These are phyloP conservation scores for Annulohypoxylon maeteangense DNA, from an alignment of 495 filamentous ascomycete genomes.

Conservation along the genomic window DNA sequence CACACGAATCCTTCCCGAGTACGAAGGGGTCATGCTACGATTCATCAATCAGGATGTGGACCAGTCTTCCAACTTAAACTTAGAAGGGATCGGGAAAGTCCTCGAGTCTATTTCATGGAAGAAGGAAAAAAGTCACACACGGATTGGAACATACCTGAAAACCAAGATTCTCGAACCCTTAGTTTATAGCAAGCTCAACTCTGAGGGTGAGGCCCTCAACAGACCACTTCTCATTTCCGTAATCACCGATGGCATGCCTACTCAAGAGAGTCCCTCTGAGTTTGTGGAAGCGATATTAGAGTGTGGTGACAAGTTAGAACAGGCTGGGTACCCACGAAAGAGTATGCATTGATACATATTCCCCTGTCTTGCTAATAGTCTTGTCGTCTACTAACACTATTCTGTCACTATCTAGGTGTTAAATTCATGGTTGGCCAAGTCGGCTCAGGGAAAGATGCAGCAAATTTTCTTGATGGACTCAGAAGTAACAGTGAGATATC, in stretches of 20 bases:
- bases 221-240: neutral
- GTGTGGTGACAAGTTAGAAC: neutral
- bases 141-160: neutral
- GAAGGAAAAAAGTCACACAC: neutral
- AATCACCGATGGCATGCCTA: neutral
- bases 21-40: neutral
- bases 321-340: neutral
- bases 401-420: neutral
- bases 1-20: neutral
- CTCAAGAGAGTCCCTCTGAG: neutral
- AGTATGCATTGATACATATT: neutral
- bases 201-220: neutral
- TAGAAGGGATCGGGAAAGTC: neutral
- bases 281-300: neutral
- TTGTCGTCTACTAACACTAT: neutral
- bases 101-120: neutral
- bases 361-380: neutral
- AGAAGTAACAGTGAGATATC: slow-evolving; percentile 4
- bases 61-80: neutral
- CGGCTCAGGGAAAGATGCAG: neutral
- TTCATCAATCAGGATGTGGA: neutral
- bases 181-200: neutral
- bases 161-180: neutral
- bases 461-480: neutral
- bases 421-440: slow-evolving; percentile 7